Evolutionary conservation across 306 rosid genomes (phyloP), one percentile per base, ranked within the genome.

Genomic region (Ceratonia siliqua): DNA sequence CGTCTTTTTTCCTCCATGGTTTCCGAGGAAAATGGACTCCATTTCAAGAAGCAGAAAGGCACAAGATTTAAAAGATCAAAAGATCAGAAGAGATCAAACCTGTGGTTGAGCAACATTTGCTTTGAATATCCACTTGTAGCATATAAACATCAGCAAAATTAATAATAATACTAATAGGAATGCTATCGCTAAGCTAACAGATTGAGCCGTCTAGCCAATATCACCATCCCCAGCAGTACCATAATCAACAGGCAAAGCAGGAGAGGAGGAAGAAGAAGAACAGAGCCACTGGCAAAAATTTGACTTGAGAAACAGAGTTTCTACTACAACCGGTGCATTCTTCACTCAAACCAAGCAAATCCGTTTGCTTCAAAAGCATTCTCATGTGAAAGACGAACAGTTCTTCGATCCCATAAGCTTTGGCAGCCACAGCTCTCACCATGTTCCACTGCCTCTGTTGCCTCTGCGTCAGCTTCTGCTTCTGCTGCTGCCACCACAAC

Each of bases 161-260:
- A 62, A 18, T 13, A 20, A 43, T 20, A 12, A 61, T 35, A 38
- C n/a, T 21, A 61, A 55, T 20, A 68, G 56, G 41, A 50, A 75
- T 62, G 21, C 10, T 69, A 62, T 75, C 41, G 63, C 36, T 22
- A 74, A 65, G 54, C 50, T 72, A 77, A 74, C 65, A 79, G 92
- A 88, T 88, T 88, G 92, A 88, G 92, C 92, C 92, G 66, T 85
- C 81, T 70, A 79, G 92, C 92, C 92, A 88, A 85, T 86, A 88
- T 83, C 92, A 88, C 90, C 84, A 75, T 43, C 79, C 75, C 38
- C 73, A 74, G 18, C 66, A 74, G 18, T 62, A 76, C 56, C 83
- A 70, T 28, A 80, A 77, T 79, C 80, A 85, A 42, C 64, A 81
- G 75, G 49, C 41, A 66, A 62, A 78, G 77, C 46, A 72, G 57